Base-by-base conservation (phyloP, 257 asterid species). In the Cordia subcordata region DNA sequence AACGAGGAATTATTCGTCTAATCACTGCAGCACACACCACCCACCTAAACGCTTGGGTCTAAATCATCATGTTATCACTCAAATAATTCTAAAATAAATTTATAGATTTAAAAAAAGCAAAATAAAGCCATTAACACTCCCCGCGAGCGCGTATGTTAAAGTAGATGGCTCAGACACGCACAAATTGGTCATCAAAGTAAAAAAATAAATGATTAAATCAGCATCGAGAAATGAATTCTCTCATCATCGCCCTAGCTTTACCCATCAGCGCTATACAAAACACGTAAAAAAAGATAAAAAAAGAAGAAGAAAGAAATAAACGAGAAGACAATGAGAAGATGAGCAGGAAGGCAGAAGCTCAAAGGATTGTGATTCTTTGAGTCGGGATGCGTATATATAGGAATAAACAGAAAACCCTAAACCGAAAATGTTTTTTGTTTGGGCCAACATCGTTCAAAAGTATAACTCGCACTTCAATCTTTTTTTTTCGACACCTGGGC, bases 81-180 rank as follows among this genome's bases (percentile, higher is more conserved):
- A 38, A 37, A 1, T 21, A 11, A n/a, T n/a, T n/a, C n/a, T n/a
- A 13, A 35, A 49, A 12, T 11, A 10, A 17, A 21, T 0, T 0
- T n/a, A n/a, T n/a, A n/a, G n/a, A 40, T 33, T 18, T 11, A 27
- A 35, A 14, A 18, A 11, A 5, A 57, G 11, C 4, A 10, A 54
- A 23, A 33, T 11, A 13, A 19, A n/a, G 16, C 17, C 5, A 16
- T n/a, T 16, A 4, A 50, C 5, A 50, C 8, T 3, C 15, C n/a
- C n/a, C n/a, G n/a, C n/a, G 13, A 1, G n/a, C 5, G 15, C 16
- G 50, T 45, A 4, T 45, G n/a, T 4, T 10, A 20, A 0, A 23
- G 49, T n/a, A 19, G 8, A 75, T 58, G 84, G 88, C 94, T 85
- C 94, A 82, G 90, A 85, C 94, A 85, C 90, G 90, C 94, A 85